phyloP scores from a whole-genome alignment of 1,284 basidiomycete species.

The Mycena sp. region DNA sequence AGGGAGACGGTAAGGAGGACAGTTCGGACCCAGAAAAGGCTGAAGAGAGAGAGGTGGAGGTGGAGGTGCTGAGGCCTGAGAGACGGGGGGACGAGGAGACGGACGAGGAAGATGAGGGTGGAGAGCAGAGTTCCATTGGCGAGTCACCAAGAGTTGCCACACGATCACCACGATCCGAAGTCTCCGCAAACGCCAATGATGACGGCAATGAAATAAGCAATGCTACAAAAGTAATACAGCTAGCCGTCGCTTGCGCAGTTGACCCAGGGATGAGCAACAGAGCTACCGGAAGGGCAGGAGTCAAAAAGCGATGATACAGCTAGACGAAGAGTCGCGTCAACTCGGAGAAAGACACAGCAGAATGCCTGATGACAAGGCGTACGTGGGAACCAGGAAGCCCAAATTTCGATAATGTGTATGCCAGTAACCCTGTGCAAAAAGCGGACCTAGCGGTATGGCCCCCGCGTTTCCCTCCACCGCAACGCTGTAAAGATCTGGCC shows the following conservation, averaged over 20 bases:
- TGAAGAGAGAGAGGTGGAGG: conserved; percentile 29
- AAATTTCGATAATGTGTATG: no score
- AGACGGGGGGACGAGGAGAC: conserved; percentile 27
- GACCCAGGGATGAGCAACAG: no score
- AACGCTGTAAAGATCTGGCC: no score
- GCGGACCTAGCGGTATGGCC: no score
- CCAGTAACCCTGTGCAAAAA: no score
- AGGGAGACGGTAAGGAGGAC: conserved; percentile 23
- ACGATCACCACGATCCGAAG: background rate
- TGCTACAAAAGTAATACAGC: background rate
- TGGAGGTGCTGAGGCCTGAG: conserved; percentile 25
- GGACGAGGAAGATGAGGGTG: conserved; percentile 28
- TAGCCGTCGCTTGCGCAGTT: no score
- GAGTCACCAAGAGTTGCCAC: background rate
- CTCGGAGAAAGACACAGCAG: background rate
- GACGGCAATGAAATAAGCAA: conserved; percentile 1
- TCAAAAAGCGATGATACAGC: no score
- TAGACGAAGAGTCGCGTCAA: no score
- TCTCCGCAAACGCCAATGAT: conserved; percentile 4
- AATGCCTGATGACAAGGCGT: background rate
- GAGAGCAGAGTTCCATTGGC: conserved; percentile 25
- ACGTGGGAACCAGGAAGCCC: conserved; percentile 1
- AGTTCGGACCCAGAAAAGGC: conserved; percentile 27
- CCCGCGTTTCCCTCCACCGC: no score
- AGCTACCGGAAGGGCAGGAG: no score